These are phyloP conservation scores for Solanum hybrid DNA, from an alignment of 305 asterid genomes.

Conservation along the genomic window DNA sequence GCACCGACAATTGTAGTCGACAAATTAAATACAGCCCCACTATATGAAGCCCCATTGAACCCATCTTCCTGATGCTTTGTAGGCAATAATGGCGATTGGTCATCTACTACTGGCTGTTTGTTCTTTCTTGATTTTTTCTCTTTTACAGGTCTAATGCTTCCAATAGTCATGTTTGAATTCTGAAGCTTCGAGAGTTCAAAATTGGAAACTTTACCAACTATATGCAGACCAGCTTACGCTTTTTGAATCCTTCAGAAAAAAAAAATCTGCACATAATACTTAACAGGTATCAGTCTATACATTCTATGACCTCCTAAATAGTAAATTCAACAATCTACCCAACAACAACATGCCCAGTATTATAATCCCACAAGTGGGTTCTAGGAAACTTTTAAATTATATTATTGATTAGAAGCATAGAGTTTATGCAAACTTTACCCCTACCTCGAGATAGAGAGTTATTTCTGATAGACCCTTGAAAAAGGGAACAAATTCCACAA, in stretches of 20 bases:
- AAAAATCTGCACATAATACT: background rate
- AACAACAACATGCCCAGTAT: background rate
- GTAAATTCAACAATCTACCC: background rate
- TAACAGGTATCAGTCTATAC: background rate
- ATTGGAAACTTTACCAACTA: background rate
- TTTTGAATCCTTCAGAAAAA: background rate
- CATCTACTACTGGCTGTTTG: slow-evolving; percentile 38
- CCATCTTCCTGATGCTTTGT: slow-evolving; percentile 43
- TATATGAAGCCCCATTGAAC: slow-evolving; percentile 94
- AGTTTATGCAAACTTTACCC: background rate
- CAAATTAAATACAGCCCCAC: slow-evolving; percentile 94
- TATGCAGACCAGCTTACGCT: background rate
- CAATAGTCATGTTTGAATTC: slow-evolving; percentile 41
- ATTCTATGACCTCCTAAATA: background rate
- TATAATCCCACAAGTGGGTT: background rate
- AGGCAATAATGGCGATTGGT: slow-evolving; percentile 62
- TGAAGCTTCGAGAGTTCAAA: background rate
- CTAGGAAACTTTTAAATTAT: background rate
- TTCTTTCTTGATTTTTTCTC: slow-evolving; percentile 44
- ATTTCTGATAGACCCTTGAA: background rate
- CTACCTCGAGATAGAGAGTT: background rate
- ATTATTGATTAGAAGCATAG: background rate
- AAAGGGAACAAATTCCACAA: background rate
- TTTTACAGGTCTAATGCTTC: slow-evolving; percentile 19
- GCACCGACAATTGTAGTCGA: slow-evolving; percentile 97